Evolutionary conservation across 768 basidiomycete genomes (phyloP).

Genomic region (Chiua virens): DNA sequence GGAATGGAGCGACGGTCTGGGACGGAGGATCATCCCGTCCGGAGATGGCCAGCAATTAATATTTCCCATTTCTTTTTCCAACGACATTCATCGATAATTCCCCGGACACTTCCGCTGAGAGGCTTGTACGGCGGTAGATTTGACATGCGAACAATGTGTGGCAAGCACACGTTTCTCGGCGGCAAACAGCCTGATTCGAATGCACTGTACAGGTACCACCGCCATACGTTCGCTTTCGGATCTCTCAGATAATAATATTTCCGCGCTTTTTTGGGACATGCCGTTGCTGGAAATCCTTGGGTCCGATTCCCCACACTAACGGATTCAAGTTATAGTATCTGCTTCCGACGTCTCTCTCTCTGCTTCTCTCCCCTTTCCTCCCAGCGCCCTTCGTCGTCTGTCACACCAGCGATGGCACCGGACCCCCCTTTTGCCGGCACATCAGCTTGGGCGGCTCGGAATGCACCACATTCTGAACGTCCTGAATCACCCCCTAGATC

Average conservation of each 20-base stretch:
- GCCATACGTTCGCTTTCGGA: conserved; percentile 9
- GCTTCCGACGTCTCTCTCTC: not conserved
- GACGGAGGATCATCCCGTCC: too few relatives aligned
- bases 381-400: not conserved
- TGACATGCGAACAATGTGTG: not conserved
- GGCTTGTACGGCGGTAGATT: too few relatives aligned
- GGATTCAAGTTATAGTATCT: not conserved
- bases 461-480: not conserved
- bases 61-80: not conserved
- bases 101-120: conserved; percentile 9
- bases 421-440: not conserved
- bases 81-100: not conserved
- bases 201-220: not conserved
- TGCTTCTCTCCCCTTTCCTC: not conserved
- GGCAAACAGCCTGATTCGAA: conserved; percentile 3
- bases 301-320: too few relatives aligned
- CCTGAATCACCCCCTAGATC: not conserved
- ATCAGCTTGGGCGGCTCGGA: not conserved
- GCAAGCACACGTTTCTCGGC: conserved; percentile 20
- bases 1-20: too few relatives aligned
- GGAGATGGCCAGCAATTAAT: not conserved
- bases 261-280: too few relatives aligned
- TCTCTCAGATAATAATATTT: not conserved
- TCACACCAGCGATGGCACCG: not conserved
- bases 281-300: not conserved